phyloP scores from a whole-genome alignment of 257 asterid species.

The Scutellaria barbata region DNA sequence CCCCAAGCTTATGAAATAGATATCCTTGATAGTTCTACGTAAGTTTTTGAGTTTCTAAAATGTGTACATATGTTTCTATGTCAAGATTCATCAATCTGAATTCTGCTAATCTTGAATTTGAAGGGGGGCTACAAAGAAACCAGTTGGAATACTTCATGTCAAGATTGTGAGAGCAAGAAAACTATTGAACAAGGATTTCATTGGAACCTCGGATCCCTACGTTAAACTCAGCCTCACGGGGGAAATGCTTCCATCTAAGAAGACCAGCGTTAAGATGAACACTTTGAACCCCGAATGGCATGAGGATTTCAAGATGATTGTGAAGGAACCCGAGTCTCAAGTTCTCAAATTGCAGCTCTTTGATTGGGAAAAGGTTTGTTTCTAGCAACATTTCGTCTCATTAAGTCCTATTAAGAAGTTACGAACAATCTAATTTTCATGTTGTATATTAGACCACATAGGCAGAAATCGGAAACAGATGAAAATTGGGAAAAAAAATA shows the following conservation, averaged over 20 bases:
- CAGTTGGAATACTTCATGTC: conserved; percentile 83
- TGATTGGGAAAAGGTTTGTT: conserved; percentile 88
- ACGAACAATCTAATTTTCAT: too few relatives aligned
- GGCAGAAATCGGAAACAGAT: too few relatives aligned
- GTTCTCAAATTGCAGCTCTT: conserved; percentile 59
- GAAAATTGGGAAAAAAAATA: too few relatives aligned
- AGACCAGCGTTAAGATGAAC: conserved; percentile 72
- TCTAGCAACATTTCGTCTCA: neutral
- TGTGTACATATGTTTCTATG: too few relatives aligned
- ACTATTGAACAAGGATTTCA: conserved; percentile 69
- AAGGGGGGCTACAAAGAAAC: conserved; percentile 80
- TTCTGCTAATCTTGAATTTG: conserved; percentile 3
- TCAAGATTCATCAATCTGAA: neutral
- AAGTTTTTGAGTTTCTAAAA: conserved; percentile 35
- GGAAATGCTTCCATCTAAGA: conserved; percentile 62
- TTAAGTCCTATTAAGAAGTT: neutral
- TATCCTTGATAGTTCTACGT: conserved; percentile 73
- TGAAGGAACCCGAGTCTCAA: conserved; percentile 78
- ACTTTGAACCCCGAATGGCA: conserved; percentile 78
- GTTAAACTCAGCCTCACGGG: conserved; percentile 76
- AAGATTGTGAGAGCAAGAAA: conserved; percentile 66
- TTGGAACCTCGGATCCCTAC: conserved; percentile 77
- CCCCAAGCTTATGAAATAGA: conserved; percentile 67
- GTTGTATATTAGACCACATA: too few relatives aligned
- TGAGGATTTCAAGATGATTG: conserved; percentile 73